Base-by-base conservation (phyloP, 140 eudicot genomes). In the Artemisia princeps region DNA sequence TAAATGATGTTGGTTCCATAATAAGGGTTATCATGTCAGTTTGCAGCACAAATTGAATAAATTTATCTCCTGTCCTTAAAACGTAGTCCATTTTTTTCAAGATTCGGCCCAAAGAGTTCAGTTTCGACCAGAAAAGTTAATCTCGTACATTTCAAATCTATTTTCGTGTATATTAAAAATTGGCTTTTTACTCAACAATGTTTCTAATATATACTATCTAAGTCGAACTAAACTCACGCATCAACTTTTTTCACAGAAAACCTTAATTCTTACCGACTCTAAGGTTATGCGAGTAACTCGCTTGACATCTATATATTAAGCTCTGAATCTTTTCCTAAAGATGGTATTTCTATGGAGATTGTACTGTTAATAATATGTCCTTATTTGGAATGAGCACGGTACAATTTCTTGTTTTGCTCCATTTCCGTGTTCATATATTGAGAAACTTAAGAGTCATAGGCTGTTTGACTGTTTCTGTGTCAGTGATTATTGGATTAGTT, bases 331-430 rank as follows among this genome's bases (percentile, higher is more conserved):
- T 58, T 1, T 12, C n/a, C 28, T 6, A 50, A 11, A 15, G 55
- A 50, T 50, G 13, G 55, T 50, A 50, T 22, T 24, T 23, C 28
- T 13, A 0, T 24, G 26, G 60, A 17, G 6, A 58, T 24, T 8
- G 5, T 2, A 15, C n/a, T 58, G 63, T 22, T 22, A 37, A 2
- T 6, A 19, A 68, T 30, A 22, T 17, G 37, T 68, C 64, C 63
- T n/a, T 13, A 6, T 71, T 28, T 71, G 50, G 68, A 49, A 12
- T 62, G 3, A 10, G 61, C 53, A 62, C 23, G 19, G 46, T 53
- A 52, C 26, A 61, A 5, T 37, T 28, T 22, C 15, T 9, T 64
- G 67, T 63, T 56, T 65, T 11, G n/a, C 54, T 73, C 30, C 30
- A 30, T 46, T 56, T 28, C 16, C 11, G 4, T 48, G 13, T 56